These are phyloP conservation scores for Tylopilus intermedius DNA, from an alignment of 768 basidiomycete species.

Conservation along the genomic window DNA sequence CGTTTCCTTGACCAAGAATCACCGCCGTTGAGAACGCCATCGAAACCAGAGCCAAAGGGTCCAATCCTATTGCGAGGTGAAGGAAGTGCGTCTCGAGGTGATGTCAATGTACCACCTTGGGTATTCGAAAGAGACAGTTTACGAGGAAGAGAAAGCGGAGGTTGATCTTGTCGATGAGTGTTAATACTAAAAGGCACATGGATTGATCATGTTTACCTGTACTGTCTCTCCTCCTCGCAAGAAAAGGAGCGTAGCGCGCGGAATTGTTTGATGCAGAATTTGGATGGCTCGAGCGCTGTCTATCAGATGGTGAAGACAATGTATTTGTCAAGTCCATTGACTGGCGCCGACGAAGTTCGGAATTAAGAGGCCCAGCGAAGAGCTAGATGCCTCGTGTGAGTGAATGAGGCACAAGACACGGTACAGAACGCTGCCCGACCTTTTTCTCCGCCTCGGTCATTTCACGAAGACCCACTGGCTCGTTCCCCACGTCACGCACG, in stretches of 20 bases:
- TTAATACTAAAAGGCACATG: conserved; percentile 4
- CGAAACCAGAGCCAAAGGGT: conserved; percentile 57
- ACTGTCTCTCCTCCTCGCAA: conserved; percentile 63
- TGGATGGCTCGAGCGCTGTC: conserved; percentile 53
- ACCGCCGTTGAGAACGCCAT: conserved; percentile 62
- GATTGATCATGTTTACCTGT: conserved; percentile 42
- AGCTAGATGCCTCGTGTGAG: conserved; percentile 48
- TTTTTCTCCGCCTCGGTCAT: conserved; percentile 83
- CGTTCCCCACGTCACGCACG: conserved; percentile 66
- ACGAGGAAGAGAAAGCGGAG: conserved; percentile 50
- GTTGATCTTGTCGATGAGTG: conserved; percentile 45
- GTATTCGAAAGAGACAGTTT: conserved; percentile 66
- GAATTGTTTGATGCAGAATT: conserved; percentile 47
- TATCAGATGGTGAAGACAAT: conserved; percentile 52
- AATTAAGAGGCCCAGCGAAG: conserved; percentile 76
- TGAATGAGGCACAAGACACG: conserved; percentile 13
- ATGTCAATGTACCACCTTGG: conserved; percentile 44
- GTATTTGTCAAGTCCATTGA: conserved; percentile 68
- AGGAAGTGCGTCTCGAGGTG: conserved; percentile 57
- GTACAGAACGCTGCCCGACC: conserved; percentile 42
- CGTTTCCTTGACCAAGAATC: conserved; percentile 72
- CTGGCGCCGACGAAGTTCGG: conserved; percentile 82
- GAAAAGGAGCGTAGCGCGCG: conserved; percentile 55
- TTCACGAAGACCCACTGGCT: conserved; percentile 75
- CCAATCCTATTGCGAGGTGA: conserved; percentile 63